Evolutionary conservation across 768 basidiomycete species (phyloP).

Genomic region (Podaxis sp.): DNA sequence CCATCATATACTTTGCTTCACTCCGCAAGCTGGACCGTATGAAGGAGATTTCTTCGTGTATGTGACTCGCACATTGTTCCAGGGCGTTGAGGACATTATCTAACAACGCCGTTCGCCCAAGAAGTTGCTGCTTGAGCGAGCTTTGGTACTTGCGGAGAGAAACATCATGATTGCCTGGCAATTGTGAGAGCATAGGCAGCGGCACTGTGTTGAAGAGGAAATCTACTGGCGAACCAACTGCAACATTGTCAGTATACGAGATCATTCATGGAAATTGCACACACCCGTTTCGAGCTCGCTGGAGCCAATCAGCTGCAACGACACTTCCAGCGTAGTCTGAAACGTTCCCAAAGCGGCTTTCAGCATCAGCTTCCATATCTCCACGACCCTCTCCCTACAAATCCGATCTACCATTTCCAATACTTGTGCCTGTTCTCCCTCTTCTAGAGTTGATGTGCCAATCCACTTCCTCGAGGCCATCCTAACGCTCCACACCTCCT

Average conservation of each 20-base stretch:
- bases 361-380: constrained; percentile 59
- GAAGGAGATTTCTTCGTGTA: constrained; percentile 59
- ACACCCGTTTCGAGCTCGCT: neutral
- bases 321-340: constrained; percentile 37
- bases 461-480: constrained; percentile 50
- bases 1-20: constrained; percentile 40
- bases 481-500: constrained; percentile 74
- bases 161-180: constrained; percentile 26
- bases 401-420: constrained; percentile 49
- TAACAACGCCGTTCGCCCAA: constrained; percentile 61
- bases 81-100: constrained; percentile 56
- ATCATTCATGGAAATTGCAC: neutral
- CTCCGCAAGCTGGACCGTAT: constrained; percentile 42
- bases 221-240: constrained; percentile 53
- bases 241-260: neutral
- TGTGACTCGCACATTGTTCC: constrained; percentile 56
- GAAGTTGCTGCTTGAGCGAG: constrained; percentile 62
- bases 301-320: constrained; percentile 28
- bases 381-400: constrained; percentile 51
- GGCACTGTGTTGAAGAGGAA: constrained; percentile 58
- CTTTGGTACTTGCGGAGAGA: constrained; percentile 63
- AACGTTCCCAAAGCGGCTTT: constrained; percentile 46
- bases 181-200: constrained; percentile 45
- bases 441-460: constrained; percentile 41
- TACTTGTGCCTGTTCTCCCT: constrained; percentile 46